Evolutionary conservation across 2,329 filamentous ascomycete species (phyloP).

Genomic region (Xylogone sp.): DNA sequence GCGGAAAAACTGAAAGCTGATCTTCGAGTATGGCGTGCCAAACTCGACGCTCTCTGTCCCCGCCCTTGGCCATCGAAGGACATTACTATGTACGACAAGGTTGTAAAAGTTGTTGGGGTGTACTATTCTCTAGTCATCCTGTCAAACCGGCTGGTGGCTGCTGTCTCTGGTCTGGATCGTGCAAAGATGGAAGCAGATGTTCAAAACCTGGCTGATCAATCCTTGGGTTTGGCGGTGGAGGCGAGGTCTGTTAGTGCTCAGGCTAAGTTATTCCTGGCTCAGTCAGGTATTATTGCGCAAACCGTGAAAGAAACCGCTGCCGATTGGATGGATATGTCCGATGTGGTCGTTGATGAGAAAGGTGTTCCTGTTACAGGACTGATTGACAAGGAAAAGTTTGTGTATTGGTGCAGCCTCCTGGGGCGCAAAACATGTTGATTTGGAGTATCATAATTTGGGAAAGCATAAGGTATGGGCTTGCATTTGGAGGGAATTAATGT

Average conservation of each 20-base stretch:
- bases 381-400: background rate
- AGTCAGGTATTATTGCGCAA: background rate
- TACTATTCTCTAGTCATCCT: constrained; percentile 2
- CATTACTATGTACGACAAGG: constrained; percentile 3
- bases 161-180: constrained; percentile 1
- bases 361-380: background rate
- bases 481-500: background rate
- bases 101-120: constrained; percentile 1
- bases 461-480: background rate
- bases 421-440: background rate
- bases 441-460: background rate
- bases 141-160: constrained; percentile 1
- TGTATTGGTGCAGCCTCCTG: background rate
- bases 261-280: background rate
- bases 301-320: background rate
- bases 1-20: background rate
- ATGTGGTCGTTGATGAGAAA: background rate
- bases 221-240: background rate
- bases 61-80: background rate
- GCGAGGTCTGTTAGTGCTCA: background rate
- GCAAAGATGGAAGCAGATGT: constrained; percentile 5
- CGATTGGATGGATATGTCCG: background rate
- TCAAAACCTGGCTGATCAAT: constrained; percentile 1
- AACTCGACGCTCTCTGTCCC: constrained; percentile 2
- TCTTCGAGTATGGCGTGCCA: background rate